Percentiles rank a stretch among this genome's conserved stretches.
Evolutionary conservation across 768 basidiomycete genomes (phyloP).

Genomic region (Candolleomyces aberdarensis): DNA sequence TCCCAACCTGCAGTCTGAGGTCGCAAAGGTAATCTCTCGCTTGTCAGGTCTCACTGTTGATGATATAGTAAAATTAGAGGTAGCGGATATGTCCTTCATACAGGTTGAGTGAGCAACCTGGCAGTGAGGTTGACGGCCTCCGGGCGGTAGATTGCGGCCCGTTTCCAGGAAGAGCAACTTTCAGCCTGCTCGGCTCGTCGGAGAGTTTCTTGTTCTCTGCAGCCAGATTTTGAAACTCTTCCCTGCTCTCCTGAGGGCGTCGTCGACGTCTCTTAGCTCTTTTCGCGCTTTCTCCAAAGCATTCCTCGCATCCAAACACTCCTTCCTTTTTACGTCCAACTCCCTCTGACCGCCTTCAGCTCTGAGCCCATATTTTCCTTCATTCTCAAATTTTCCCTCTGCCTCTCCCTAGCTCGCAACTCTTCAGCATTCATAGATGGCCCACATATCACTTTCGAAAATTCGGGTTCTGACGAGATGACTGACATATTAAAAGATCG

Average conservation of each 20-base stretch:
- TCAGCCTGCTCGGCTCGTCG: background rate
- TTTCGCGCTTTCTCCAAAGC: background rate
- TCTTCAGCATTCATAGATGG: too few species aligned
- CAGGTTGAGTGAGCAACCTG: background rate
- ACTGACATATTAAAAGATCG: slow-evolving; percentile 11
- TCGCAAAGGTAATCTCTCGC: background rate
- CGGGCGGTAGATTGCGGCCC: background rate
- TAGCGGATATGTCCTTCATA: background rate
- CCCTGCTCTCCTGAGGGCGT: background rate
- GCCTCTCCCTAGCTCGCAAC: background rate
- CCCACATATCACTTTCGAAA: slow-evolving; percentile 5
- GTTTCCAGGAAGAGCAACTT: background rate
- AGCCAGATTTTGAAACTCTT: background rate
- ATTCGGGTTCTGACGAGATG: slow-evolving; percentile 7
- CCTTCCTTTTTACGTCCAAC: background rate
- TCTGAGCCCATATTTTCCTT: background rate
- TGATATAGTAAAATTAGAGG: too few species aligned
- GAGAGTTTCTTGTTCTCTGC: background rate
- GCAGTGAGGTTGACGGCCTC: background rate
- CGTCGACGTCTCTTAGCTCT: background rate
- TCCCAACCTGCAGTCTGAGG: background rate
- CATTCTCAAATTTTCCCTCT: too few species aligned
- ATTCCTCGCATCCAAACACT: background rate
- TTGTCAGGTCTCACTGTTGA: background rate
- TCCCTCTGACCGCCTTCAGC: background rate